phyloP scores from a whole-genome alignment of 2,329 filamentous ascomycete genomes.

The Cryphonectria carpinicola region DNA sequence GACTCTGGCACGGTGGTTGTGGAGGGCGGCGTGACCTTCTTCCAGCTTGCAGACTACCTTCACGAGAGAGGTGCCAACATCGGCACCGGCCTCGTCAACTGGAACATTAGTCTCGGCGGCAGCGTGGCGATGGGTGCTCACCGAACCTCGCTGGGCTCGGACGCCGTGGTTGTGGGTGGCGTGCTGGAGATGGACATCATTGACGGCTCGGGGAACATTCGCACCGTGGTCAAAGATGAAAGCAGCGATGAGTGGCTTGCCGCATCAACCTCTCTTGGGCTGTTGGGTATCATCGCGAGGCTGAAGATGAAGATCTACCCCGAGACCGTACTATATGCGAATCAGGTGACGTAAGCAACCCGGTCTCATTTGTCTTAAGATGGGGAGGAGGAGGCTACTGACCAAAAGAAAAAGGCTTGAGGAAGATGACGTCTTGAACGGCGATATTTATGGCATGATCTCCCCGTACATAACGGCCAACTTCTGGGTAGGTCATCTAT shows the following conservation, averaged over 20 bases:
- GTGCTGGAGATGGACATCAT: slow-evolving; percentile 54
- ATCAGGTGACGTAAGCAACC: slow-evolving; percentile 50
- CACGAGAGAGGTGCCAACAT: slow-evolving; percentile 50
- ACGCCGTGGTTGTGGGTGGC: slow-evolving; percentile 54
- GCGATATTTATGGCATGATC: slow-evolving; percentile 54
- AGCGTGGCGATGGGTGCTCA: slow-evolving; percentile 58
- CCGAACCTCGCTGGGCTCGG: slow-evolving; percentile 50
- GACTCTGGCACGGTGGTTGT: slow-evolving; percentile 50
- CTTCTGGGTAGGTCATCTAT: slow-evolving; percentile 46
- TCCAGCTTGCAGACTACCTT: slow-evolving; percentile 54
- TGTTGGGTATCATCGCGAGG: slow-evolving; percentile 52
- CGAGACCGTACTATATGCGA: slow-evolving; percentile 55
- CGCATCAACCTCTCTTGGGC: slow-evolving; percentile 53
- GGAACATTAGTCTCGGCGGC: slow-evolving; percentile 57
- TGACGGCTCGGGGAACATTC: slow-evolving; percentile 49
- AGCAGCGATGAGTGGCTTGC: slow-evolving; percentile 54
- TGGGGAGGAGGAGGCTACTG: slow-evolving; percentile 19
- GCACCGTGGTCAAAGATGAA: slow-evolving; percentile 47
- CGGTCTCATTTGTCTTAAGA: not conserved
- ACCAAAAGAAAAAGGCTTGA: slow-evolving; percentile 40
- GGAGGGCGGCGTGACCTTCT: slow-evolving; percentile 56
- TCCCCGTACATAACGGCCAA: slow-evolving; percentile 56
- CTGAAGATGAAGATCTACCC: slow-evolving; percentile 55
- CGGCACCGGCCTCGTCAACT: slow-evolving; percentile 56
- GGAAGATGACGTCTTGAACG: slow-evolving; percentile 52